A percentile compares a stretch with the other conserved stretches of the same genome.
Conservation (phyloP, 352 stramenopile species). For the Globisporangium cederbergense region DNA sequence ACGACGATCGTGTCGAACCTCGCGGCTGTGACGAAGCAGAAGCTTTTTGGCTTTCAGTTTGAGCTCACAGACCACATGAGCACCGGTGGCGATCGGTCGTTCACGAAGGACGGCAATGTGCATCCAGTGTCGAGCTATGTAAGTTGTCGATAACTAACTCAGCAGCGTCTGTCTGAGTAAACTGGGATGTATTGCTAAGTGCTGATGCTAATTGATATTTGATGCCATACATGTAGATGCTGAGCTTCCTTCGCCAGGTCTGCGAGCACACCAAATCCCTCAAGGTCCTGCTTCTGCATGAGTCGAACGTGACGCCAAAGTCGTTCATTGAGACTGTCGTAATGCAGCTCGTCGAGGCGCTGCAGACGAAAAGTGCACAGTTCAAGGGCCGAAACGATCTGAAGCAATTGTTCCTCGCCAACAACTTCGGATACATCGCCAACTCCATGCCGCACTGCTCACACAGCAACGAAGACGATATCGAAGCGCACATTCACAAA, state of each 20-base stretch:
- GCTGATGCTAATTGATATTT: too few species aligned
- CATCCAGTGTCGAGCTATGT: conserved; percentile 74
- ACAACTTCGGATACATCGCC: conserved; percentile 91
- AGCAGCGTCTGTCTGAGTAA: not conserved
- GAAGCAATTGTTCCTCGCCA: conserved; percentile 90
- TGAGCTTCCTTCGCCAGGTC: conserved; percentile 73
- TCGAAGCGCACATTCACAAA: conserved; percentile 48
- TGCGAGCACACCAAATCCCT: conserved; percentile 66
- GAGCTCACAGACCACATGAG: conserved; percentile 38
- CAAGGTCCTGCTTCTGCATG: conserved; percentile 48
- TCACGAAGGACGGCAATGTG: conserved; percentile 76
- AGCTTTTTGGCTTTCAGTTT: conserved; percentile 59
- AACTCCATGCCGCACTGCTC: conserved; percentile 67
- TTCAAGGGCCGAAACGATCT: conserved; percentile 55
- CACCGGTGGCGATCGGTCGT: conserved; percentile 28
- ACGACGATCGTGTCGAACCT: conserved; percentile 36
- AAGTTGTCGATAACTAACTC: conserved; percentile 13
- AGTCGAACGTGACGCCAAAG: conserved; percentile 43
- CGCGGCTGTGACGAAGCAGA: conserved; percentile 47
- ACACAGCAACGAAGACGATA: conserved; percentile 32
- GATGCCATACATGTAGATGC: conserved; percentile 29
- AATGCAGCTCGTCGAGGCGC: conserved; percentile 61
- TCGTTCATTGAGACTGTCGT: conserved; percentile 63
- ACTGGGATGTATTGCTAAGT: too few species aligned
- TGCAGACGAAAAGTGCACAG: conserved; percentile 48